phyloP scores from a whole-genome alignment of 345 rosid species.

The Citrus reticulata region DNA sequence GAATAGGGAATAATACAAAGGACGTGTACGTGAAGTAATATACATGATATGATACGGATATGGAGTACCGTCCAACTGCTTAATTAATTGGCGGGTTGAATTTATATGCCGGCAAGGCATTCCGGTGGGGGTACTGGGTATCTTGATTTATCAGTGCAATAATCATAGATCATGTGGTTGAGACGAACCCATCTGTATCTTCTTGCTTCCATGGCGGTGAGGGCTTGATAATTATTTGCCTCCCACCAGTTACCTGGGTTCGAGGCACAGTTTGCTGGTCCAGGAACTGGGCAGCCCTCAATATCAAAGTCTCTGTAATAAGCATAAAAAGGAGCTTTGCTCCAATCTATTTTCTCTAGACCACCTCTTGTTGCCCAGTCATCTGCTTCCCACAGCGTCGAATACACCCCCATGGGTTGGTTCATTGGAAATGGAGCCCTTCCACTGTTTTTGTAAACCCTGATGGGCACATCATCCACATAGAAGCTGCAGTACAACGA shows the following conservation, averaged over 20 bases:
- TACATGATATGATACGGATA: neutral
- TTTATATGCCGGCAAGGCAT: slow-evolving; percentile 66
- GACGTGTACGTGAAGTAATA: slow-evolving; percentile 7
- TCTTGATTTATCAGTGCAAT: slow-evolving; percentile 76
- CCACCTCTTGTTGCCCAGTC: slow-evolving; percentile 99
- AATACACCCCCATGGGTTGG: slow-evolving; percentile 88
- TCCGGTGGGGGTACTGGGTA: slow-evolving; percentile 77
- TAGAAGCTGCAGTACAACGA: slow-evolving; percentile 42
- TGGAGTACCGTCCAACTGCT: neutral
- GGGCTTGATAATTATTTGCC: slow-evolving; percentile 51
- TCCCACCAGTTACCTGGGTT: slow-evolving; percentile 85
- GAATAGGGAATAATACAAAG: neutral
- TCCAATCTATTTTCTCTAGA: slow-evolving; percentile 85
- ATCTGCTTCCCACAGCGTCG: slow-evolving; percentile 97
- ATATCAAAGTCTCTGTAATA: slow-evolving; percentile 86
- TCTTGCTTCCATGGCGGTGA: slow-evolving; percentile 67
- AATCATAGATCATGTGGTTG: slow-evolving; percentile 93
- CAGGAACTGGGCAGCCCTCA: slow-evolving; percentile 85
- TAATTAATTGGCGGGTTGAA: neutral
- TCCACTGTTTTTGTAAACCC: slow-evolving; percentile 81
- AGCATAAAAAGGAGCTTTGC: slow-evolving; percentile 79
- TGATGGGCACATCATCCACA: slow-evolving; percentile 78
- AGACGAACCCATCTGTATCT: slow-evolving; percentile 85
- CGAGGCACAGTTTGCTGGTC: slow-evolving; percentile 59
- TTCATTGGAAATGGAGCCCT: slow-evolving; percentile 59